These are phyloP conservation scores for Passalora sequoiae DNA, from an alignment of 2,329 filamentous ascomycete species.

Conservation along the genomic window DNA sequence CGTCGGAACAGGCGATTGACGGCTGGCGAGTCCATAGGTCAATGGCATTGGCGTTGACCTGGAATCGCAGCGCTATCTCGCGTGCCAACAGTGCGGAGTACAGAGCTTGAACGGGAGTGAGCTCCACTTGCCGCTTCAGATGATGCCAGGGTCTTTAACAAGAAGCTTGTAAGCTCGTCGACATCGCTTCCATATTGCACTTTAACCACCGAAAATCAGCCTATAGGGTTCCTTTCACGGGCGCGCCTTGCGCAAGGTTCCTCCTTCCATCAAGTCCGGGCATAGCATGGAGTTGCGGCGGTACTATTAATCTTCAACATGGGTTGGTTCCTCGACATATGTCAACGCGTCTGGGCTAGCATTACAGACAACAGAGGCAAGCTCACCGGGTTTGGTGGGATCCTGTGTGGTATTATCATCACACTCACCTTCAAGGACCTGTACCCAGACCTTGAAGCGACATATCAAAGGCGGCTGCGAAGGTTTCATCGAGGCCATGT, in stretches of 20 bases:
- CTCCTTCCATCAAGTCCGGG: background rate
- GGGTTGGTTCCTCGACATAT: conserved; percentile 23
- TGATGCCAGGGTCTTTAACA: no score
- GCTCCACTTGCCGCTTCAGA: no score
- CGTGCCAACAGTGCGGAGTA: no score
- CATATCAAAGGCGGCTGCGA: conserved; percentile 49
- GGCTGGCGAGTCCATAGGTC: conserved; percentile 72
- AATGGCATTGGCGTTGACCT: background rate
- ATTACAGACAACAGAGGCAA: conserved; percentile 33
- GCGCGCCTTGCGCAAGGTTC: background rate
- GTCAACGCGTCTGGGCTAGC: conserved; percentile 26
- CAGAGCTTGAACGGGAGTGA: conserved; percentile 11
- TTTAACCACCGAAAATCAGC: conserved; percentile 2
- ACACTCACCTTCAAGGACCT: conserved; percentile 75
- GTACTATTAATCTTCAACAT: conserved; percentile 9
- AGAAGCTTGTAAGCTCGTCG: no score
- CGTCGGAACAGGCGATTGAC: conserved; percentile 75
- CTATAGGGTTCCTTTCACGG: background rate
- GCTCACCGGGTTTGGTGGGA: conserved; percentile 41
- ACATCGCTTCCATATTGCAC: conserved; percentile 6
- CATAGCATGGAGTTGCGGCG: background rate
- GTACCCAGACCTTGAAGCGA: conserved; percentile 66
- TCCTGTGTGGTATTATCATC: conserved; percentile 69
- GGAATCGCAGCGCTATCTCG: background rate
- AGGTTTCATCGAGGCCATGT: conserved; percentile 18